These are phyloP conservation scores for Urostyla sp. DNA, from an alignment of 73 alveolate genomes.

Conservation along the genomic window DNA sequence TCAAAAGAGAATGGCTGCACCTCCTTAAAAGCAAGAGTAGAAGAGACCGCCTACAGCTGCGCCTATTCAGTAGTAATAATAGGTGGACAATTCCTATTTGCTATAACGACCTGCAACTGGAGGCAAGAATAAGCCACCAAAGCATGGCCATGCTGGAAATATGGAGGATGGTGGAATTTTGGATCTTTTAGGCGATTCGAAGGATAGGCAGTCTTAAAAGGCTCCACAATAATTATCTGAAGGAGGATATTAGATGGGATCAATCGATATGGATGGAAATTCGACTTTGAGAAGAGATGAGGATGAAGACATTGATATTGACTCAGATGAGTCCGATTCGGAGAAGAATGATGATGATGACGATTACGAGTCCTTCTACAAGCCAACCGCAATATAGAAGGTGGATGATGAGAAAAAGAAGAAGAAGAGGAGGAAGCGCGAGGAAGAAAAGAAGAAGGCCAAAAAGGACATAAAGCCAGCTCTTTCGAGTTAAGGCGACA, in stretches of 20 bases:
- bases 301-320: too few relatives aligned
- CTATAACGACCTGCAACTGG: background rate
- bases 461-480: background rate
- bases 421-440: constrained; percentile 21
- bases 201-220: constrained; percentile 8
- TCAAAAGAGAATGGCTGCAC: too few relatives aligned
- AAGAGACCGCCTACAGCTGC: too few relatives aligned
- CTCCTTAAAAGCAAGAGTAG: too few relatives aligned
- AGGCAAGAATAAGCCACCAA: too few relatives aligned
- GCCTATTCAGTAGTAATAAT: too few relatives aligned
- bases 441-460: constrained; percentile 10
- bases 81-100: too few relatives aligned
- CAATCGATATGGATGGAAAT: too few relatives aligned
- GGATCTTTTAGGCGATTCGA: constrained; percentile 25
- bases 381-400: background rate
- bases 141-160: too few relatives aligned
- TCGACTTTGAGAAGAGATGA: too few relatives aligned
- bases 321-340: too few relatives aligned
- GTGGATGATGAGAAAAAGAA: background rate
- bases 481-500: background rate
- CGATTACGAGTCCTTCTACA: constrained; percentile 4
- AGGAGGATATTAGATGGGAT: background rate
- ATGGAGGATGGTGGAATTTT: constrained; percentile 24
- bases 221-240: background rate
- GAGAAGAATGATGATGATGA: constrained; percentile 29